Percentiles rank a stretch among this genome's conserved stretches.
These are phyloP conservation scores for Penicillium parvum DNA, from an alignment of 495 filamentous ascomycete genomes.

Conservation along the genomic window DNA sequence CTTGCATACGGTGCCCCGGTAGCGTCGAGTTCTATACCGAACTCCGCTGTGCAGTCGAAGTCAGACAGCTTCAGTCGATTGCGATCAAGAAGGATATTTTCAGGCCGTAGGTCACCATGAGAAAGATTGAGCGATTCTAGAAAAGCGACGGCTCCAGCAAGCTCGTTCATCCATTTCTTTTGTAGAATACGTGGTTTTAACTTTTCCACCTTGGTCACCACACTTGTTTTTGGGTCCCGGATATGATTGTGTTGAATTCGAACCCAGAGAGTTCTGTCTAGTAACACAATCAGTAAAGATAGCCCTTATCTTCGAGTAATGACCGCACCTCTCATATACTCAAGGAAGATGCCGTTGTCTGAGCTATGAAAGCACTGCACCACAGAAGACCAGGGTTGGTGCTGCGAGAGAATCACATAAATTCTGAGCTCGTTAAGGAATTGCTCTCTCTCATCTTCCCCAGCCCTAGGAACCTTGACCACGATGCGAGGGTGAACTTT, in stretches of 20 bases:
- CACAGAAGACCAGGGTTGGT: constrained; percentile 25
- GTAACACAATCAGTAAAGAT: constrained; percentile 5
- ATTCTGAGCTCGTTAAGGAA: constrained; percentile 30
- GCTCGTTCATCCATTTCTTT: constrained; percentile 36
- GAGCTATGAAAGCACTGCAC: constrained; percentile 27
- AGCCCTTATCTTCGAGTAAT: background rate
- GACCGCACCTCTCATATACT: constrained; percentile 34
- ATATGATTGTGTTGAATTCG: constrained; percentile 12
- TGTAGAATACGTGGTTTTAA: constrained; percentile 29
- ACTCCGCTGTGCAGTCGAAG: constrained; percentile 27
- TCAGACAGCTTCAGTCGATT: constrained; percentile 29
- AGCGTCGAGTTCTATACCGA: constrained; percentile 27
- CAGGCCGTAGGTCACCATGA: constrained; percentile 32
- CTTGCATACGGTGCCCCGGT: constrained; percentile 24
- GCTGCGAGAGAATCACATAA: constrained; percentile 22
- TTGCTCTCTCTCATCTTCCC: constrained; percentile 25
- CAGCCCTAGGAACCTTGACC: constrained; percentile 29
- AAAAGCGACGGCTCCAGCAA: constrained; percentile 36
- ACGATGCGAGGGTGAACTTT: constrained; percentile 35
- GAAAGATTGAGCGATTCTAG: constrained; percentile 37
- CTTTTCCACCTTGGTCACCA: constrained; percentile 28
- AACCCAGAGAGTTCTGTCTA: constrained; percentile 6
- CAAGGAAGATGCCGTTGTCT: constrained; percentile 33
- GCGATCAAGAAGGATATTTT: constrained; percentile 29
- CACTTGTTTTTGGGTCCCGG: constrained; percentile 14